Evolutionary conservation across 2,329 filamentous ascomycete genomes (phyloP), one percentile per base, ranked within the genome.

Genomic region (Coniella vitis): DNA sequence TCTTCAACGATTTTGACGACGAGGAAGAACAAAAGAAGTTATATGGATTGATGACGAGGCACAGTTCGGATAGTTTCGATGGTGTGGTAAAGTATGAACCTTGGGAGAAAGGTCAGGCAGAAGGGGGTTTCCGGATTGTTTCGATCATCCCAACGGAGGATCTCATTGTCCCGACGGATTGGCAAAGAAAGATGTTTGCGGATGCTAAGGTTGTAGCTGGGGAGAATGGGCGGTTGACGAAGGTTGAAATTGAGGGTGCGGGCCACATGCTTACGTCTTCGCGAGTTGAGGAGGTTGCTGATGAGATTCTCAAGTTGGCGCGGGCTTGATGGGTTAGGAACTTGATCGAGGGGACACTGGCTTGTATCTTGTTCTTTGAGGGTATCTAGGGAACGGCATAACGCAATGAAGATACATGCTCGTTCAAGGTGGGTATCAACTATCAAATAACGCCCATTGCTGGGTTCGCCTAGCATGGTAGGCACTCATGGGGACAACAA

Each of bases 51-150:
- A 48, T 56, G 43, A 49, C 53, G 22, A 39, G 38, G 38, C 55
- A 56, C 14, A 56, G 55, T 31, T 54, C 53, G 13, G 53, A 54
- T 4, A 55, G 51, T 37, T 56, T 41, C 25, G 34, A 45, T 19
- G 53, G 55, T 9, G 38, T 37, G 39, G 48, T 54, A 5, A 38
- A 38, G 4, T 56, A 55, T 12, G 55, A 55, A 48, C 39, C 55
- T 29, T 56, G 55, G 55, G 51, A 38, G 45, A 38, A 56, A 4
- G 52, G n/a, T n/a, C n/a, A n/a, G n/a, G n/a, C n/a, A n/a, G n/a
- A n/a, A n/a, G n/a, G n/a, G n/a, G n/a, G n/a, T n/a, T n/a, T 55
- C 2, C 38, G 50, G 7, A 51, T 40, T 7, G 38, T 48, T 8
- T 20, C 45, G 44, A 32, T 56, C 1, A 52, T 55, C 16, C 55